Conservation (phyloP, 345 rosid species). For the Durio zibethinus region DNA sequence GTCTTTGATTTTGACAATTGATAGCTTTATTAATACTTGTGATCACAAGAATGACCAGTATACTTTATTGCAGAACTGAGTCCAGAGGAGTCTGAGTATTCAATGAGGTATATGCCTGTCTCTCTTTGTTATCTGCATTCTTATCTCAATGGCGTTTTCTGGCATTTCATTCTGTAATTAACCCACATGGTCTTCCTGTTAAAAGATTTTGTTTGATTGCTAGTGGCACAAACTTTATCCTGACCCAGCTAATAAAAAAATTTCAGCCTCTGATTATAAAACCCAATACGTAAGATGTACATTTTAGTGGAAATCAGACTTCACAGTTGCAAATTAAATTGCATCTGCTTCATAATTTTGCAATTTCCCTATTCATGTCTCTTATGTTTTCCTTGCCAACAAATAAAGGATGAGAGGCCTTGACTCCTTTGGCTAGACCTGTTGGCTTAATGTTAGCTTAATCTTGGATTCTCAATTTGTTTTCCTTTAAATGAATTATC, state of each 20-base stretch:
- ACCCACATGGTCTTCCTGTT: slow-evolving; percentile 1
- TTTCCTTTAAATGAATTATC: not conserved
- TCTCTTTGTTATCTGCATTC: slow-evolving; percentile 7
- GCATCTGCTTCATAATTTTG: not conserved
- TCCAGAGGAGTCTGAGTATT: slow-evolving; percentile 94
- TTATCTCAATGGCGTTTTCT: not conserved
- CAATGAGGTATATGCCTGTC: slow-evolving; percentile 64
- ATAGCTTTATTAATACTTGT: too few relatives aligned
- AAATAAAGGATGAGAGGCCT: not conserved
- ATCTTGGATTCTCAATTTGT: not conserved
- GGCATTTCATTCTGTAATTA: not conserved
- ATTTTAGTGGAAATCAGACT: not conserved
- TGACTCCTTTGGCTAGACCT: not conserved
- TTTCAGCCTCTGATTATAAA: not conserved
- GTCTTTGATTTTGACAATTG: not conserved
- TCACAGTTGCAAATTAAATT: not conserved
- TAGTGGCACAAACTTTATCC: not conserved
- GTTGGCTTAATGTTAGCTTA: not conserved
- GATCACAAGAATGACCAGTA: slow-evolving; percentile 3
- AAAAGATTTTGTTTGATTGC: not conserved
- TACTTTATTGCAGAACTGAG: slow-evolving; percentile 64
- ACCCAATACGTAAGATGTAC: not conserved
- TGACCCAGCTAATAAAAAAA: not conserved
- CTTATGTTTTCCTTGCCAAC: not conserved
- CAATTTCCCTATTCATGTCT: not conserved